Evolutionary conservation across 495 filamentous ascomycete species (phyloP), one percentile per base, ranked within the genome.

Genomic region (Neurospora sp.): DNA sequence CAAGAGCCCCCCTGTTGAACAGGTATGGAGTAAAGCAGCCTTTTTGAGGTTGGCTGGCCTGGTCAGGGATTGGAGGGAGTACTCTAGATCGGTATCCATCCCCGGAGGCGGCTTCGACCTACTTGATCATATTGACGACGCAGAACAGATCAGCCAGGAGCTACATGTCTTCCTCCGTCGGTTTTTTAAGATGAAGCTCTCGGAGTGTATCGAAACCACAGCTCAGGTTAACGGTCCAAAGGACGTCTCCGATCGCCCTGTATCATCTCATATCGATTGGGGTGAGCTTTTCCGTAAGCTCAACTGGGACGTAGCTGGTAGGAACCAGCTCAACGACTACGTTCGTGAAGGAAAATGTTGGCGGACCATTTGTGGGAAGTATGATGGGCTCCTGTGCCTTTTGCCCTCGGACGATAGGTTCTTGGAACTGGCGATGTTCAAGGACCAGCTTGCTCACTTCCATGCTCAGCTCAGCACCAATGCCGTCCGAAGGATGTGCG

Each of bases 321-420:
- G 75, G 41, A 14, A 70, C 60, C 71, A 71, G 35, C 75, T 81
- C 8, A 66, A 80, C 37, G 77, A 79, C 31, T 77, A 74, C 46
- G 39, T 81, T 12, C 79, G 78, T 18, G 79, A 81, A 54, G 79
- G 79, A 2, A 80, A 76, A 41, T 81, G 79, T 71, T 81, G 79
- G 79, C 76, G 44, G 10, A 76, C 78, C 1, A 74, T 81, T 11
- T 80, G 77, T 42, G 73, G 75, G 11, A 18, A 69, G 18, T 74
- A 71, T 23, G 74, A 77, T 23, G 79, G 78, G 37, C 73, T 81
- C 6, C 71, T 81, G 14, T 78, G 74, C 62, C 70, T 80, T 31
- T 60, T 81, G 14, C 75, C 76, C 4, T 39, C 74, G 20, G 77
- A 74, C 44, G 37, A 69, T 20, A 54, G 71, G n/a, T 76, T 73